These are phyloP conservation scores for Orbilia javanica DNA, from an alignment of 2,329 filamentous ascomycete genomes.

Conservation along the genomic window DNA sequence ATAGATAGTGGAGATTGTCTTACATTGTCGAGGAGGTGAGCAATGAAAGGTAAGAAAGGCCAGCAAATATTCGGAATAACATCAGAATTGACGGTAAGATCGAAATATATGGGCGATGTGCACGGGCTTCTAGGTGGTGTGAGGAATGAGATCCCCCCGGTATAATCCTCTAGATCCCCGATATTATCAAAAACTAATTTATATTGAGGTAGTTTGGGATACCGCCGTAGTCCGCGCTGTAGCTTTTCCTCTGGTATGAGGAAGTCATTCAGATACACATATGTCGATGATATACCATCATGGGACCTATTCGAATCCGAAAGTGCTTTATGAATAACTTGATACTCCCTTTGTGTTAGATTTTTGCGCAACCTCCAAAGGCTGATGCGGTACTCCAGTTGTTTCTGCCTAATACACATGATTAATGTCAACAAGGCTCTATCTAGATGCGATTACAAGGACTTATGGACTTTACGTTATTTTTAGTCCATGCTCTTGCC, in stretches of 20 bases:
- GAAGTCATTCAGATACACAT: neutral
- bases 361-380: neutral
- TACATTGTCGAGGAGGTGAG: neutral
- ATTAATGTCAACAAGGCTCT: neutral
- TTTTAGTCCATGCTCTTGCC: neutral
- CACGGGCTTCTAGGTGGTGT: neutral
- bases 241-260: neutral
- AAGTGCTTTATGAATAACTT: neutral
- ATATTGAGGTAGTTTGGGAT: neutral
- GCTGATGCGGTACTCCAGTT: conserved; percentile 3
- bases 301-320: neutral
- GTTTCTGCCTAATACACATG: neutral
- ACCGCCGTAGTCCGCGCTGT: neutral
- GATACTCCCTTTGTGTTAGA: neutral
- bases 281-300: neutral
- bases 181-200: neutral
- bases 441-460: neutral
- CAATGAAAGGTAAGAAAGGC: neutral
- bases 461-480: neutral
- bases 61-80: neutral
- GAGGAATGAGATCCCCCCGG: neutral
- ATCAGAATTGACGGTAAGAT: neutral
- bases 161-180: neutral
- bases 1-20: neutral
- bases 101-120: neutral